These are phyloP conservation scores for Rhynchospora breviuscula DNA, from an alignment of 176 grass and related monocot genomes.

Conservation along the genomic window DNA sequence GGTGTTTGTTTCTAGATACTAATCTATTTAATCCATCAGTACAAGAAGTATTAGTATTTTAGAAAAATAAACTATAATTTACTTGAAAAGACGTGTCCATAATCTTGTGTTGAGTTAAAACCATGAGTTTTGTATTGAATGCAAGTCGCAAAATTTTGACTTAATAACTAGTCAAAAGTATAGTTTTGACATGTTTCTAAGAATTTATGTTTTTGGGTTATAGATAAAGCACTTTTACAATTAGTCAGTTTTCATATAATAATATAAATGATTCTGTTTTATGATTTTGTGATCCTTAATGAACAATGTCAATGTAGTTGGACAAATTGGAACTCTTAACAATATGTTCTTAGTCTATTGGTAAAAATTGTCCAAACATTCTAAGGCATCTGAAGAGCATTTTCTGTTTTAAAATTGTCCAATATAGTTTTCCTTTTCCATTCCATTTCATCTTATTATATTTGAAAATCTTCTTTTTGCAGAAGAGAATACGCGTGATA, in stretches of 20 bases:
- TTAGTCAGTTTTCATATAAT: not conserved
- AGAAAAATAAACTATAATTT: not conserved
- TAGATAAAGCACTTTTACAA: not conserved
- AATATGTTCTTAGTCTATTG: not conserved
- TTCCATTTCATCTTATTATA: not conserved
- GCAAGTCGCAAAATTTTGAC: not conserved
- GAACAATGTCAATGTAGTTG: not conserved
- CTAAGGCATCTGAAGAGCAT: too few relatives aligned
- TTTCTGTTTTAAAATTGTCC: too few relatives aligned
- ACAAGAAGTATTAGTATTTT: not conserved
- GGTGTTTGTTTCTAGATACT: not conserved
- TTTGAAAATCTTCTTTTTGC: conserved; percentile 29
- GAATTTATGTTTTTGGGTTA: not conserved
- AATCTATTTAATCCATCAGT: not conserved
- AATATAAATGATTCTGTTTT: not conserved
- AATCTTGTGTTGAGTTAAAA: not conserved
- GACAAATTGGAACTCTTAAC: not conserved
- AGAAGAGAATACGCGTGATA: conserved; percentile 74
- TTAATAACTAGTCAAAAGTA: not conserved
- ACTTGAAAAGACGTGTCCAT: not conserved
- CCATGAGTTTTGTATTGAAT: not conserved
- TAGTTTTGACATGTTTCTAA: not conserved
- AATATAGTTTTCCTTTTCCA: not conserved
- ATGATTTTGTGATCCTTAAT: not conserved
- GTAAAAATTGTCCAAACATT: not conserved